A percentile compares a stretch with the other conserved stretches of the same genome.
phyloP scores from a whole-genome alignment of 73 alveolate species.

The Paramecium octaurelia region DNA sequence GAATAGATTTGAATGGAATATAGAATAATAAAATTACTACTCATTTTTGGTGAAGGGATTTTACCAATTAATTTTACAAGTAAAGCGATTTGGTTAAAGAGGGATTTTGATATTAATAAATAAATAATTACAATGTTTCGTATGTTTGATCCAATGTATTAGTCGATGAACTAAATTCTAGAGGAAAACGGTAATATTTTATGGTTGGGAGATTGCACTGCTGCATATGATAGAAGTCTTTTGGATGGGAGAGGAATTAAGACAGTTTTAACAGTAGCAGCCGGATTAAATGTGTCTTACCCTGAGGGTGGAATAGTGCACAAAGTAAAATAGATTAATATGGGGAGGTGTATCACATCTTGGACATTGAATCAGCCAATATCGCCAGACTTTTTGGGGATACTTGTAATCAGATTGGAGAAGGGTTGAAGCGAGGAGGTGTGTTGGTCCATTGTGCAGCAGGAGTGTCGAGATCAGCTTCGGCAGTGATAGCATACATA shows the following conservation, averaged over 20 bases:
- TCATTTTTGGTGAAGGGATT: background rate
- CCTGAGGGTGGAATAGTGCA: slow-evolving; percentile 46
- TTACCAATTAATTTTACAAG: background rate
- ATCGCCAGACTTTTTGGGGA: background rate
- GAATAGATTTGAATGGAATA: no score
- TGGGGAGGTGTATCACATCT: background rate
- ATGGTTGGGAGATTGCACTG: slow-evolving; percentile 65
- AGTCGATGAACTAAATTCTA: slow-evolving; percentile 28
- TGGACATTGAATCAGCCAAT: slow-evolving; percentile 21
- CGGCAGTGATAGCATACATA: slow-evolving; percentile 66
- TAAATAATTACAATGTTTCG: slow-evolving; percentile 1
- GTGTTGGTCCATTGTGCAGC: slow-evolving; percentile 79
- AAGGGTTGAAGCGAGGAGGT: slow-evolving; percentile 27
- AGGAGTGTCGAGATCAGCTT: slow-evolving; percentile 73
- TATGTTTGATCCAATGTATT: slow-evolving; percentile 33
- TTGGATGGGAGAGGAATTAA: slow-evolving; percentile 44
- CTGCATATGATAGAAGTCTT: slow-evolving; percentile 58
- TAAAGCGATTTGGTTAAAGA: background rate
- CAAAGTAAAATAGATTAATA: background rate
- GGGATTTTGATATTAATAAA: background rate
- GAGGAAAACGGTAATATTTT: slow-evolving; percentile 48
- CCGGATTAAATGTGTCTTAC: slow-evolving; percentile 46
- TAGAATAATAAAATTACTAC: background rate
- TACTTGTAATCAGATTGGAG: background rate
- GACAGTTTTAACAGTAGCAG: slow-evolving; percentile 61